phyloP scores from a whole-genome alignment of 2,329 filamentous ascomycete species.

The Phialophora expanda region DNA sequence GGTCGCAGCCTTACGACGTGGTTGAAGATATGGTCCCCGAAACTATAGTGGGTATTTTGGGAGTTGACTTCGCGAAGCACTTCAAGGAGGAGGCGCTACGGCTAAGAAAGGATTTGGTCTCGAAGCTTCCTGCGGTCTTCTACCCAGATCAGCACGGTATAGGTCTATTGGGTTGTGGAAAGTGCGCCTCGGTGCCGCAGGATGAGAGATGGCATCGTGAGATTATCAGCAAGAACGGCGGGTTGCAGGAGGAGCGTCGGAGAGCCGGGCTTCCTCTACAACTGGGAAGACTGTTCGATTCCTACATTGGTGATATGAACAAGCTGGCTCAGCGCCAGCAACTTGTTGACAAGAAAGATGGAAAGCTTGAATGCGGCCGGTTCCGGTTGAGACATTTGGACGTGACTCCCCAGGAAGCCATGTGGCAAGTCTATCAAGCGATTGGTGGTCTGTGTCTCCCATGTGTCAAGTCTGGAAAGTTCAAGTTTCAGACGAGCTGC shows the following conservation, averaged over 20 bases:
- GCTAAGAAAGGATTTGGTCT: background rate
- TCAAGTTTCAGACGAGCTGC: background rate
- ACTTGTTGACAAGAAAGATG: too few species aligned
- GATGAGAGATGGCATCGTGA: constrained; percentile 6
- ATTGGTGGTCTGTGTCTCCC: constrained; percentile 12
- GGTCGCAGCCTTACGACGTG: background rate
- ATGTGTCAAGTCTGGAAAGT: constrained; percentile 6
- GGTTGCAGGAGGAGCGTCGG: background rate
- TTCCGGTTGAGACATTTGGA: constrained; percentile 5
- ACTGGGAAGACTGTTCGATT: background rate
- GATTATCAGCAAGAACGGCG: constrained; percentile 2
- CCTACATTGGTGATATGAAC: background rate
- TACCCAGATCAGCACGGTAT: background rate
- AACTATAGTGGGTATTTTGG: background rate
- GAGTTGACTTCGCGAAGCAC: background rate
- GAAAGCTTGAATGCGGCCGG: background rate
- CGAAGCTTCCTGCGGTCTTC: constrained; percentile 2
- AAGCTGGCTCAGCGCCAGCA: background rate
- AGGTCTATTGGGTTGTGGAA: background rate
- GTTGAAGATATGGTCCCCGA: background rate
- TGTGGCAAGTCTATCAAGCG: background rate
- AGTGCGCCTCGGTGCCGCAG: background rate
- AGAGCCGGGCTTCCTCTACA: background rate
- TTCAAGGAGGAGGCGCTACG: background rate
- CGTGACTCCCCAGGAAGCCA: background rate